These are phyloP conservation scores for Capsicum chinense DNA, from an alignment of 257 asterid species.

Conservation along the genomic window DNA sequence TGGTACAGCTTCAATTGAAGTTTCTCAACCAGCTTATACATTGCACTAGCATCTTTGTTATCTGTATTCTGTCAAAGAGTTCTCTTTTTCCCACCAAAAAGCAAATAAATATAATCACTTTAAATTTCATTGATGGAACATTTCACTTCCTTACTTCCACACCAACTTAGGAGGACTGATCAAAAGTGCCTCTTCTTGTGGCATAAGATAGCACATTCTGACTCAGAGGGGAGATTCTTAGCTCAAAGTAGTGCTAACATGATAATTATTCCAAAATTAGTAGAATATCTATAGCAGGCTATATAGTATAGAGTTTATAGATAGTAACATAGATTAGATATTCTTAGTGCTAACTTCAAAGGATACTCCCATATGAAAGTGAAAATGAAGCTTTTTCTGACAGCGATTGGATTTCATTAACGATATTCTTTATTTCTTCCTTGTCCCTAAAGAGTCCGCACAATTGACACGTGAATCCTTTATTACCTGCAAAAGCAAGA, in stretches of 20 bases:
- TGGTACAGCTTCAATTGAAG: conserved; percentile 62
- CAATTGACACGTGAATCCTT: conserved; percentile 75
- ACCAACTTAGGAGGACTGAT: not conserved
- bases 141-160: not conserved
- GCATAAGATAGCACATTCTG: not conserved
- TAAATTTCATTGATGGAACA: not conserved
- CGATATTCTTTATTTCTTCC: conserved; percentile 63
- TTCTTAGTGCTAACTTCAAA: conserved; percentile 29
- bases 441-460: conserved; percentile 83
- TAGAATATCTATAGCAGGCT: not conserved
- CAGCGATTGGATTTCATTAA: conserved; percentile 53
- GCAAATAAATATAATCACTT: not conserved
- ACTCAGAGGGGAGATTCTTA: not conserved
- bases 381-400: conserved; percentile 60
- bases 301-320: not conserved
- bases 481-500: conserved; percentile 54
- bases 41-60: conserved; percentile 51
- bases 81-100: not conserved
- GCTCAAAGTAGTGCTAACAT: not conserved
- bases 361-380: conserved; percentile 76
- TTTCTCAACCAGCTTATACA: conserved; percentile 68
- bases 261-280: not conserved
- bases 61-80: conserved; percentile 49
- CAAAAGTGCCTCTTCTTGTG: not conserved
- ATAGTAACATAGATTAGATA: not conserved